These are phyloP conservation scores for Achaetomiella virescens DNA, from an alignment of 495 filamentous ascomycete species.

Conservation along the genomic window DNA sequence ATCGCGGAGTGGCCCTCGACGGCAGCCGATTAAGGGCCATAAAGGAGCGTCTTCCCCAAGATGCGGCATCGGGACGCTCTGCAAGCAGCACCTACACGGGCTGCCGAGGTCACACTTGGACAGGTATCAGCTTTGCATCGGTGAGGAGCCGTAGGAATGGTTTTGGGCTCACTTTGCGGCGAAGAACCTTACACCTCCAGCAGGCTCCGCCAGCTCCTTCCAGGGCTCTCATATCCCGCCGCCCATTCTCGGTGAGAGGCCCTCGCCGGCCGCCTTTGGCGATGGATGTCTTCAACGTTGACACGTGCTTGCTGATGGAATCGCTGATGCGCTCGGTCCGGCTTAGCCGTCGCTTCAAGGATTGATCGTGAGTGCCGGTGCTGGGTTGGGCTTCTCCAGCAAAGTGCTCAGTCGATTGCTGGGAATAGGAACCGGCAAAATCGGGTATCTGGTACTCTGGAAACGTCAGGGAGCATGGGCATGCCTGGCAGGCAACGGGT, in stretches of 20 bases:
- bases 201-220: slow-evolving; percentile 28
- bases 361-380: background rate
- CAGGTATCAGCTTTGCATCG: background rate
- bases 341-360: slow-evolving; percentile 19
- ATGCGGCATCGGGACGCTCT: slow-evolving; percentile 25
- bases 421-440: no score
- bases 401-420: background rate
- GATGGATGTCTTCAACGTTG: slow-evolving; percentile 23
- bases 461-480: background rate
- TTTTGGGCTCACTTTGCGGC: slow-evolving; percentile 22
- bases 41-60: slow-evolving; percentile 28
- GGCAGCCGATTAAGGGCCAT: slow-evolving; percentile 32
- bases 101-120: slow-evolving; percentile 28
- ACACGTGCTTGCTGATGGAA: slow-evolving; percentile 30
- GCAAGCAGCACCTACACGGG: slow-evolving; percentile 28
- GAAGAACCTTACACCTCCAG: slow-evolving; percentile 34
- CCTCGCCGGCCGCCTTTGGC: slow-evolving; percentile 26
- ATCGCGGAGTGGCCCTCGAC: slow-evolving; percentile 25
- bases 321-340: slow-evolving; percentile 24
- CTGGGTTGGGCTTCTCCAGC: background rate
- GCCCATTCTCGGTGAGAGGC: slow-evolving; percentile 22
- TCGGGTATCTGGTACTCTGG: background rate
- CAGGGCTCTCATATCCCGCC: slow-evolving; percentile 24
- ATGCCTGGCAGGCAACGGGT: slow-evolving; percentile 11
- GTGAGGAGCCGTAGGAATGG: background rate